Evolutionary conservation across 2,329 filamentous ascomycete species (phyloP).

Genomic region (Fusarium duplospermum): DNA sequence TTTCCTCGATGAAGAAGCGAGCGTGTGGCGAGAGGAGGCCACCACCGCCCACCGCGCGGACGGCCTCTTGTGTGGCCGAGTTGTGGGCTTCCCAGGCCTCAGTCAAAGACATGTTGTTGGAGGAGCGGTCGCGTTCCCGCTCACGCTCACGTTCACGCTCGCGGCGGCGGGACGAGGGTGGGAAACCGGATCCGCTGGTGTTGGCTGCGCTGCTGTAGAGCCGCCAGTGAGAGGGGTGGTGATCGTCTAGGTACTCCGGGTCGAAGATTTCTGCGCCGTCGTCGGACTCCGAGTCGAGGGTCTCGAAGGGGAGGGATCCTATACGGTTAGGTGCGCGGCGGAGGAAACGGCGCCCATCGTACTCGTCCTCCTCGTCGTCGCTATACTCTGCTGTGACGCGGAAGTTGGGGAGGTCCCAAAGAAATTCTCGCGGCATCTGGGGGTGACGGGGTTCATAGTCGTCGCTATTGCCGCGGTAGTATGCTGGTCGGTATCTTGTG

Average conservation of each 20-base stretch:
- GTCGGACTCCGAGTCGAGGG: constrained; percentile 53
- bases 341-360: constrained; percentile 39
- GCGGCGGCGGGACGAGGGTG: constrained; percentile 23
- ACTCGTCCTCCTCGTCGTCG: constrained; percentile 66
- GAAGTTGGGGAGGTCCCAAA: constrained; percentile 60
- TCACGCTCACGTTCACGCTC: constrained; percentile 37
- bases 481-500: constrained; percentile 58
- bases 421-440: constrained; percentile 69
- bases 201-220: constrained; percentile 35
- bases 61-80: constrained; percentile 67
- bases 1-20: constrained; percentile 83
- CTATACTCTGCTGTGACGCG: constrained; percentile 69
- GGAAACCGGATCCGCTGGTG: constrained; percentile 24
- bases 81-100: constrained; percentile 61
- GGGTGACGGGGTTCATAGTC: constrained; percentile 61
- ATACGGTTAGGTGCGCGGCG: constrained; percentile 64
- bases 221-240: constrained; percentile 40
- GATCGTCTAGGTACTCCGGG: constrained; percentile 44
- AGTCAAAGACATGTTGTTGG: constrained; percentile 40
- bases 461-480: constrained; percentile 54
- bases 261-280: constrained; percentile 44
- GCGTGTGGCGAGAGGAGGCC: constrained; percentile 79
- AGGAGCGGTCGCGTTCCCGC: constrained; percentile 27
- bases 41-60: constrained; percentile 67
- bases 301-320: constrained; percentile 67